phyloP scores from a whole-genome alignment of 768 basidiomycete species.

The Dentipellis sp. region DNA sequence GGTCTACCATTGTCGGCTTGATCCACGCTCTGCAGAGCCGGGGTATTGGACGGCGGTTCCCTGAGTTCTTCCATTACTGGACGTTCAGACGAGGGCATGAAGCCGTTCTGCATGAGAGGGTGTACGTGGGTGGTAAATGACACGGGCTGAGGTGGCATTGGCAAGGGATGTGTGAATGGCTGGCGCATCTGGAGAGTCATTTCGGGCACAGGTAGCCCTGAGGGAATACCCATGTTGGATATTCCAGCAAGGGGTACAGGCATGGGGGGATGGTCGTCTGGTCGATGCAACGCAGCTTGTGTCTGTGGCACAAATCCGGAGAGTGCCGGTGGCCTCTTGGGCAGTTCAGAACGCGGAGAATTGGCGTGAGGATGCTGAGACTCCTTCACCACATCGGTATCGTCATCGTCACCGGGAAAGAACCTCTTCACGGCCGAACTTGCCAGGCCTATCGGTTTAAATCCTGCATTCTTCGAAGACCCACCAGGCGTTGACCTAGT shows the following conservation, averaged over 20 bases:
- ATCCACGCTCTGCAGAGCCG: neutral
- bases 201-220: neutral
- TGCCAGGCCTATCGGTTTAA: conserved; percentile 58
- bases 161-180: neutral
- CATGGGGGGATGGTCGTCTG: too few species aligned
- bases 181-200: neutral
- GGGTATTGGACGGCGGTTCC: neutral
- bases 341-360: neutral
- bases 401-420: conserved; percentile 77
- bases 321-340: neutral
- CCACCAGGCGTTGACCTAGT: conserved; percentile 1
- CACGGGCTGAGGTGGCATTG: neutral
- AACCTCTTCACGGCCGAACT: conserved; percentile 59
- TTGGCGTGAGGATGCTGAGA: neutral
- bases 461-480: conserved; percentile 38
- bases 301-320: neutral
- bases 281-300: too few species aligned
- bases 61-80: neutral
- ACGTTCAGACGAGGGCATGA: neutral
- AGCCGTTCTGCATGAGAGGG: too few species aligned
- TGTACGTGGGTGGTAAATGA: neutral
- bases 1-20: conserved; percentile 8
- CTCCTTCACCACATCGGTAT: conserved; percentile 13
- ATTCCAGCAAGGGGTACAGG: too few species aligned
- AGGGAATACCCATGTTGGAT: neutral